Evolutionary conservation across 768 basidiomycete species (phyloP), one percentile per base, ranked within the genome.

Genomic region (Tulasnella sp.): DNA sequence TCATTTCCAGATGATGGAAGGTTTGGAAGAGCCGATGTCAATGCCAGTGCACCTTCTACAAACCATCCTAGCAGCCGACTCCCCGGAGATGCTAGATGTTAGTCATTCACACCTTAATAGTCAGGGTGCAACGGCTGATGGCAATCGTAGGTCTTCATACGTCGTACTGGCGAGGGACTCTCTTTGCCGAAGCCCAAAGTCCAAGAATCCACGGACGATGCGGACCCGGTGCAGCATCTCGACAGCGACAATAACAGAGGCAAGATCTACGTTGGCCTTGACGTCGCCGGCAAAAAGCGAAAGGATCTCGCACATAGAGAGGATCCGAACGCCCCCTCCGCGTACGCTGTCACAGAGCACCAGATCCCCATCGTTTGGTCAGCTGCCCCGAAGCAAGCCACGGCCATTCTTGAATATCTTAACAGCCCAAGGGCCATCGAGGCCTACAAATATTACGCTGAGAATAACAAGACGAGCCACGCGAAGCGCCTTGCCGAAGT

Each of bases 231-330:
- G 11, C 37, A 88, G 82, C 88, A 88, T 81, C 81, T 84, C 78
- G 87, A 88, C 81, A 81, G 84, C 78, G 87, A 88, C 83, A 87
- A 85, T 18, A 46, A 75, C 76, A 72, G 72, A 28, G 69, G 44
- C 75, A 83, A 82, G 74, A 72, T 89, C 0, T 92, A 92, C 82
- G 89, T 91, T 24, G 91, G 92, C 0, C 86, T 93, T 60, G 89
- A 89, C 78, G 90, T 92, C 31, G 90, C 91, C 80, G 91, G 91
- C n/a, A 91, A 90, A 86, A 92, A 92, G 83, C 86, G 90, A 3
- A 86, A 87, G 22, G 90, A 91, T 82, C 86, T 91, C 12, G 89
- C 89, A 0, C 86, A 83, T 76, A 88, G 87, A 82, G 88, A 88
- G 75, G 90, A 91, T 82, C 89, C 90, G 84, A 37, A 37, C 37